Conservation (phyloP, 768 basidiomycete species). For the Russula earlei region DNA sequence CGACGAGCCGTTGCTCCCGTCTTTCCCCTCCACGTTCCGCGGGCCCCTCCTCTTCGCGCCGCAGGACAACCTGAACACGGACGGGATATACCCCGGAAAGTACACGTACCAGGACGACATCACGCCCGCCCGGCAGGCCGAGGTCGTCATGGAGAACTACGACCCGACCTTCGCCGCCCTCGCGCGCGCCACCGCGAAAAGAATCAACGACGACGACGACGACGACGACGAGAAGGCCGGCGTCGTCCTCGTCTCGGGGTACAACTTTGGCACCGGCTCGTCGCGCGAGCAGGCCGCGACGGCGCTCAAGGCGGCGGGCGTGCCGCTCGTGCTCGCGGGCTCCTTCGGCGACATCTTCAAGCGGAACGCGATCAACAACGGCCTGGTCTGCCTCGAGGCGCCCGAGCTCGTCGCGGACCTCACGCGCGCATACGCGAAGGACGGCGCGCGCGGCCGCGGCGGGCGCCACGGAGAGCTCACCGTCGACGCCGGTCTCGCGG, state of each 20-base stretch:
- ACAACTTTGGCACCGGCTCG: conserved; percentile 98
- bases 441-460: conserved; percentile 67
- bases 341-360: conserved; percentile 99
- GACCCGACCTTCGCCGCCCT: conserved; percentile 76
- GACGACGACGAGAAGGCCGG: conserved; percentile 36
- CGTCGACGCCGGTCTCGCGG: conserved; percentile 56
- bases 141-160: conserved; percentile 99
- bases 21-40: conserved; percentile 75
- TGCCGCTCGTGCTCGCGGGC: conserved; percentile 91
- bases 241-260: conserved; percentile 80
- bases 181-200: conserved; percentile 47
- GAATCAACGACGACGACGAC: neutral
- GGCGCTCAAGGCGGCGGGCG: conserved; percentile 86
- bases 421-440: conserved; percentile 63
- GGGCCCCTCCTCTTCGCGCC: conserved; percentile 89
- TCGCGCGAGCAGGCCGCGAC: conserved; percentile 98
- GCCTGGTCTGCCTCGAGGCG: conserved; percentile 87
- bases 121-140: conserved; percentile 85
- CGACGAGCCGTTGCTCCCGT: conserved; percentile 59
- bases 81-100: conserved; percentile 97
- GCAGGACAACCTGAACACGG: conserved; percentile 96
- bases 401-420: conserved; percentile 84
- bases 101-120: conserved; percentile 99
- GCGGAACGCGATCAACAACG: conserved; percentile 98
- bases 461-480: conserved; percentile 72